Base-by-base conservation (phyloP, 495 filamentous ascomycete species). In the Delitschia confertaspora region DNA sequence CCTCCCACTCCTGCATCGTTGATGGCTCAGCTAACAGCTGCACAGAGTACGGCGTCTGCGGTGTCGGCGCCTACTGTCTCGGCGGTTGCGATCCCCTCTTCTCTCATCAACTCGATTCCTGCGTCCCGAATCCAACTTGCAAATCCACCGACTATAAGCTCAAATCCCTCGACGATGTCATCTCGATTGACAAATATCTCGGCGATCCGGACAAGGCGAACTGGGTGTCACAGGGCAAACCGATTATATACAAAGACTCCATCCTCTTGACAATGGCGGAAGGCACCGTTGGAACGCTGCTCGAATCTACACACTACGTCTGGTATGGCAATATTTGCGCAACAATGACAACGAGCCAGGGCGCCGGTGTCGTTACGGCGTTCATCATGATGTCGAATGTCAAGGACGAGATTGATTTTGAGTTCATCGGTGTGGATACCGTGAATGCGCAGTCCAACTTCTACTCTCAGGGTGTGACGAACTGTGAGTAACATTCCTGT, bases 351-450 rank as follows among this genome's bases (percentile, higher is more conserved):
- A 88, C 85, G 5, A 83, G 81, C 45, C 77, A 82, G 54, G 88
- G 86, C 31, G 61, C 67, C 21, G 91, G 91, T 69, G 91, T 96
- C 23, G 86, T 98, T 4, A 87, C 88, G 16, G 91, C 88, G 10
- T 98, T 98, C 62, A 96, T 98, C 61, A 68, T 96, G 51, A 73
- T 95, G 55, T 82, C 80, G 23, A 91, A 96, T 60, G 83, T 91
- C 56, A 93, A 95, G 69, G 91, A 98, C 58, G 91, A 98, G 63
- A 93, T 98, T 58, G 91, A 98, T 63, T 95, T 83, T 60, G 91
- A 98, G 67, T 98, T 78, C 59, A 76, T 98, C 41, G 91, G 91
- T 42, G 72, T 74, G 33, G 83, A 95, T 52, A 63, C 95, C 58
- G 56, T 69, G 14, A 72, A 71, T 37, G 83, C 81, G 14, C 88